Percentiles rank a stretch among this genome's conserved stretches.
phyloP scores from a whole-genome alignment of 2,329 filamentous ascomycete species.

The Macrophomina pseudophaseolina region DNA sequence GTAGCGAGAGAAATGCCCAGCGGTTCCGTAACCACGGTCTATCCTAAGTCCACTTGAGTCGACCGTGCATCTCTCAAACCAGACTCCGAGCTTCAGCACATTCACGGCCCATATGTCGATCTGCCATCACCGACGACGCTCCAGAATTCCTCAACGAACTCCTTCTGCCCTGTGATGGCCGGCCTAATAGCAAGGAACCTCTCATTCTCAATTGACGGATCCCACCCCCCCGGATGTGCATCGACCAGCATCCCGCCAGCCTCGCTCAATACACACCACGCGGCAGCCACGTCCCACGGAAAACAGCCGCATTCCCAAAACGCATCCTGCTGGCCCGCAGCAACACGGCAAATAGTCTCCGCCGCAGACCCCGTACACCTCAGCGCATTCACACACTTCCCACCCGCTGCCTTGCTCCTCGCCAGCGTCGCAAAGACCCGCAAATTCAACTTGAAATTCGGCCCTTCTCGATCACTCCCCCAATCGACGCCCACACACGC shows the following conservation, averaged over 20 bases:
- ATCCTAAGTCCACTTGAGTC: too few species aligned
- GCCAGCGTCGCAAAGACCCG: slow-evolving; percentile 1
- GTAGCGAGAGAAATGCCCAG: too few species aligned
- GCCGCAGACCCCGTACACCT: background rate
- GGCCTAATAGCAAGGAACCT: slow-evolving; percentile 4
- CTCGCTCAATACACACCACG: slow-evolving; percentile 9
- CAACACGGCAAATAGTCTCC: slow-evolving; percentile 13
- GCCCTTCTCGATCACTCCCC: slow-evolving; percentile 1
- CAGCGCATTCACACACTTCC: slow-evolving; percentile 6
- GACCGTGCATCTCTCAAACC: too few species aligned
- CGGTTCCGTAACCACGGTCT: too few species aligned
- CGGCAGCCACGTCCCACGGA: slow-evolving; percentile 5
- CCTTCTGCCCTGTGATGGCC: background rate
- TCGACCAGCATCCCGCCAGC: slow-evolving; percentile 2
- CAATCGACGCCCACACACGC: slow-evolving; percentile 12
- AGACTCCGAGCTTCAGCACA: too few species aligned
- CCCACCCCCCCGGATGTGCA: background rate
- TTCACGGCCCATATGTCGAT: background rate
- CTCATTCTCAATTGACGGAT: background rate
- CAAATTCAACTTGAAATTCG: slow-evolving; percentile 3
- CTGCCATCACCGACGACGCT: background rate
- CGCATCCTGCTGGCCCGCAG: slow-evolving; percentile 6
- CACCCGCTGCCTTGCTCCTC: background rate
- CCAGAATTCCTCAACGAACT: slow-evolving; percentile 8
- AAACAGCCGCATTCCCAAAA: slow-evolving; percentile 15